A percentile compares a stretch with the other conserved stretches of the same genome.
Evolutionary conservation across 495 filamentous ascomycete genomes (phyloP).

Genomic region (Rhypophila decipiens): DNA sequence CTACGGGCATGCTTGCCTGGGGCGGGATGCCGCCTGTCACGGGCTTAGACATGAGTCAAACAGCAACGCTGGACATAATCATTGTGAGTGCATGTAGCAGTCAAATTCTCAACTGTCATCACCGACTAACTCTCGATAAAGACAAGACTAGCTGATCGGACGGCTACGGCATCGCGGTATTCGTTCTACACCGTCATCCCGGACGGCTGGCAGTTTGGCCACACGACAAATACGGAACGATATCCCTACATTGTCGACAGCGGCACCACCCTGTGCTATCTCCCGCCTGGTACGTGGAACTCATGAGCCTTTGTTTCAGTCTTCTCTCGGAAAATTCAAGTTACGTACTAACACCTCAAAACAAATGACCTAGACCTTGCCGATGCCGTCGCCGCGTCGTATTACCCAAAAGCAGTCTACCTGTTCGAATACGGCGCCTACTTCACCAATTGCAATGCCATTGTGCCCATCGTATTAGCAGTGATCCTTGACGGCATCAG

Average conservation of each 20-base stretch:
- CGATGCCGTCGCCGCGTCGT: constrained; percentile 43
- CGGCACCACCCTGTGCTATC: constrained; percentile 39
- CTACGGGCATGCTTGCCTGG: constrained; percentile 42
- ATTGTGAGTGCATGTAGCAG: constrained; percentile 28
- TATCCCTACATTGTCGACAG: constrained; percentile 44
- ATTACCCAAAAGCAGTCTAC: constrained; percentile 48
- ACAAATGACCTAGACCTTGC: constrained; percentile 32
- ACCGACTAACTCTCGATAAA: constrained; percentile 1
- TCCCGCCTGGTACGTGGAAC: constrained; percentile 34
- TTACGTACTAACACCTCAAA: constrained; percentile 1
- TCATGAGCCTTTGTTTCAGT: too few relatives aligned
- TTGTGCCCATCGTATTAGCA: constrained; percentile 44
- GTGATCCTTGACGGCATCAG: constrained; percentile 42
- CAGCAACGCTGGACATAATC: constrained; percentile 30
- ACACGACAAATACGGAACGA: constrained; percentile 22
- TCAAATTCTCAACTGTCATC: not conserved
- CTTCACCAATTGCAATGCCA: constrained; percentile 50
- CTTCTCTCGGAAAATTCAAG: not conserved
- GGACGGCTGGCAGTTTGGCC: constrained; percentile 30
- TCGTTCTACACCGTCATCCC: constrained; percentile 39
- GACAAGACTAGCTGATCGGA: constrained; percentile 19
- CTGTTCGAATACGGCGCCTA: constrained; percentile 40
- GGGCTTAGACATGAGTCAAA: constrained; percentile 19
- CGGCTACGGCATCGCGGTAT: constrained; percentile 22
- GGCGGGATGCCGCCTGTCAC: constrained; percentile 40